Base-by-base conservation (phyloP, 441 rosid genomes). In the Brassica hybrid region DNA sequence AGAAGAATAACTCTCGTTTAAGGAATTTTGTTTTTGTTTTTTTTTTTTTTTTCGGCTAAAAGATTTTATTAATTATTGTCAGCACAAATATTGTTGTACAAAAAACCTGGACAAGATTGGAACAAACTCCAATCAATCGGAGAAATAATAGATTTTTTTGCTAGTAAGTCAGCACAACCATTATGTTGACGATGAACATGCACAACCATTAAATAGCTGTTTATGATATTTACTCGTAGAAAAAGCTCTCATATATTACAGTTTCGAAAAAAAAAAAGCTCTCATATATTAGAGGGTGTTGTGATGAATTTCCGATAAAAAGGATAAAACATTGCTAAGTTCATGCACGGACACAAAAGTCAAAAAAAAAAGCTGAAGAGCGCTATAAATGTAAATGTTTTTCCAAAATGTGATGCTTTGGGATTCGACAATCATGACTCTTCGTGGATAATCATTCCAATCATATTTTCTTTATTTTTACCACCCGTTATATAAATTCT, bases 381-480 rank as follows among this genome's bases (percentile, higher is more conserved):
- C n/a, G n/a, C n/a, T n/a, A n/a, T n/a, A n/a, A n/a, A n/a, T 32
- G 56, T 45, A 63, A 32, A 68, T 63, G 10, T 54, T 16, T 17
- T 65, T 60, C 73, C 67, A 75, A 75, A 63, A 75, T 75, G 60
- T 45, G 69, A 74, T 75, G 72, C 76, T 74, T 71, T 79, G 72
- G 78, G 78, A 74, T 79, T 69, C 50, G 72, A 73, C 63, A 56
- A 79, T 74, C 68, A 79, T 69, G 69, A 69, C 74, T 67, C 32
- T 67, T 57, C 71, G 80, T 71, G 72, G 67, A 56, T 70, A 50
- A 50, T 50, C 57, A 50, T 50, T 14, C 57, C 57, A 50, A 14
- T 50, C 18, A 50, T 14, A n/a, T n/a, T 69, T 67, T 61, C 23
- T 30, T 23, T 12, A n/a, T 69, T 57, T 71, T 18, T 25, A 63